Base-by-base conservation (phyloP, 208 protist genomes). In the Crithidia expoeki region DNA sequence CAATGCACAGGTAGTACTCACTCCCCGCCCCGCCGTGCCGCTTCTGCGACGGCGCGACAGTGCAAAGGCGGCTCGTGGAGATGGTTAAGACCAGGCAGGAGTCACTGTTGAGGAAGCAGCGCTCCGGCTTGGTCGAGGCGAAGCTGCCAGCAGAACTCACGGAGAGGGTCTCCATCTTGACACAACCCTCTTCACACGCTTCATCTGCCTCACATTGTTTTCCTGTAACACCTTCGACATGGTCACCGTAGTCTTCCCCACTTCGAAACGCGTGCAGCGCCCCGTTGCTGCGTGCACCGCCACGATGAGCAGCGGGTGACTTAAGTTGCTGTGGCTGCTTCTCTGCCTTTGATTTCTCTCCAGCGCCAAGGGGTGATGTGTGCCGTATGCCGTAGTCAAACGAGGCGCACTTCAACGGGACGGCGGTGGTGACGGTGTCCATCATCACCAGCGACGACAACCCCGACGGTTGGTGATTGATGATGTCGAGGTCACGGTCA, bases 41-140 rank as follows among this genome's bases (percentile, higher is more conserved):
- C 50, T 56, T 61, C 17, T 50, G 55, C 11, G 21, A 40, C 12
- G 65, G 62, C 1, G 57, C 10, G 0, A 72, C 51, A 11, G 79
- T 77, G 44, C 47, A 67, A 23, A 84, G 16, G 2, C 60, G 72
- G 2, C 72, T 70, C n/a, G 75, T 72, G 2, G 84, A 83, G n/a
- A 89, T 73, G 9, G 74, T 79, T 2, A 89, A 61, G 19, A 86
- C 79, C 2, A 89, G 72, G 62, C 81, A 89, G 7, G 77, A 36
- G 25, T 89, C 74, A 33, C 71, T 57, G 23, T 58, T 55, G 6
- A 84, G 61, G 38, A 76, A 74, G 62, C 63, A 72, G 14, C 63
- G 65, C 25, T 69, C 77, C 52, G 60, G 58, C 25, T 42, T 46
- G 34, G 38, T 33, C 19, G 49, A 55, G 28, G 46, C 30, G 51